Base-by-base conservation (phyloP, 75 land plant genomes). In the Selaginella moellendorffii region DNA sequence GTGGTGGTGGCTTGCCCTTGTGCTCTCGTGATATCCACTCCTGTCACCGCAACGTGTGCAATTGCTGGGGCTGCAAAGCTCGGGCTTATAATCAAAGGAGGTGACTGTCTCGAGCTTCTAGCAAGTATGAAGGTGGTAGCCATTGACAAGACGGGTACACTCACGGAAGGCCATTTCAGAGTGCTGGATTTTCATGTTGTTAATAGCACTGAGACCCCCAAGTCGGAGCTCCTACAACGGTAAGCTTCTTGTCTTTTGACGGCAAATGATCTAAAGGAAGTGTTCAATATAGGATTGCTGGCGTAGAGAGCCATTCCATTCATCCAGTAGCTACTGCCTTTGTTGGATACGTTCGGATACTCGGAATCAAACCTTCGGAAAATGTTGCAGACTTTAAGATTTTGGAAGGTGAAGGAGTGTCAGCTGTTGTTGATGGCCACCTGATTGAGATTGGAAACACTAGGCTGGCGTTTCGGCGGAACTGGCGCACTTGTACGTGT, bases 1-100 rank as follows among this genome's bases (percentile, higher is more conserved):
- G 79, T 92, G 1, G 96, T 92, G 0, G 80, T 87, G 63, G 95
- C 89, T 21, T 92, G 97, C 31, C 97, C 97, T 0, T 92, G 97
- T 70, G 86, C 86, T 2, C 74, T 92, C 31, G 81, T 92, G 26
- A 79, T 92, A 28, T 92, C 97, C 20, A 92, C 97, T 0, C 97
- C 97, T 1, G 79, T 92, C 0, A 83, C 89, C 0, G 83, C 83
- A 0, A 81, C 83, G 18, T 92, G 97, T 65, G 86, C 80, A 0
- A 77, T 92, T 27, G 75, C 84, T 10, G 77, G 81, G 31, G 97
- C 97, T 27, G 97, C 95, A 0, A 74, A 53, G 0, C 52, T 65
- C 23, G 97, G 46, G 14, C 10, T 36, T 5, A 36, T 36, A 5
- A 56, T 92, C 53, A 92, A 88, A 73, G 97, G 90, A 18, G 95